Conservation (phyloP, 768 basidiomycete genomes). For the Rossbeevera mucosa region DNA sequence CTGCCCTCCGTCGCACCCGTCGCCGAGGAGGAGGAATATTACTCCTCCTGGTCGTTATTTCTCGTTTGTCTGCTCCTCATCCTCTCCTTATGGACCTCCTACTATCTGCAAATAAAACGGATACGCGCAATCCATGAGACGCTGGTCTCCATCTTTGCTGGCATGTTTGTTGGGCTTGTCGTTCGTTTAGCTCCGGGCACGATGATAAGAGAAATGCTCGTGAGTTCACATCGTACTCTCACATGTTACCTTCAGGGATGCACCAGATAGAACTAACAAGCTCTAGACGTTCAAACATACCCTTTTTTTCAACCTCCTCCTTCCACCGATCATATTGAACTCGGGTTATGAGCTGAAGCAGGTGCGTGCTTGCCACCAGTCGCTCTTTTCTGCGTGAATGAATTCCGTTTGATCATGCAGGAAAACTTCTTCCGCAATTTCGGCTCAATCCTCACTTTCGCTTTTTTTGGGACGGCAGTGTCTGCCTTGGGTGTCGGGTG, state of each 20-base stretch:
- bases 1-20: constrained; percentile 36
- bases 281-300: constrained; percentile 91
- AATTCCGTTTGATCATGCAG: constrained; percentile 35
- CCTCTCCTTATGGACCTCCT: constrained; percentile 91
- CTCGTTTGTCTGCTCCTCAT: constrained; percentile 90
- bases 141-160: constrained; percentile 89
- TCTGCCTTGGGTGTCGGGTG: constrained; percentile 97
- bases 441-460: constrained; percentile 90
- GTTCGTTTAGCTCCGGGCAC: constrained; percentile 88
- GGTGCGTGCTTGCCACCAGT: constrained; percentile 38
- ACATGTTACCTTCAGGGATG: background rate
- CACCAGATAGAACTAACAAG: constrained; percentile 4
- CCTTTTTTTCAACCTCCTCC: constrained; percentile 94
- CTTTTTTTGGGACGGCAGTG: constrained; percentile 93
- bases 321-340: constrained; percentile 97
- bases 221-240: constrained; percentile 40
- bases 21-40: constrained; percentile 80
- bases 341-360: constrained; percentile 98
- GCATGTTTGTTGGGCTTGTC: constrained; percentile 92
- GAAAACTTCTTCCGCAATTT: constrained; percentile 99
- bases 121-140: constrained; percentile 97
- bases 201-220: constrained; percentile 96
- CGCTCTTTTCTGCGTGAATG: background rate
- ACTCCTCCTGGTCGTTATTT: constrained; percentile 92
- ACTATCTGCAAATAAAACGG: constrained; percentile 95